Percentiles rank a stretch among this genome's conserved stretches.
These are phyloP conservation scores for Penicillium fimorum DNA, from an alignment of 495 filamentous ascomycete species.

Conservation along the genomic window DNA sequence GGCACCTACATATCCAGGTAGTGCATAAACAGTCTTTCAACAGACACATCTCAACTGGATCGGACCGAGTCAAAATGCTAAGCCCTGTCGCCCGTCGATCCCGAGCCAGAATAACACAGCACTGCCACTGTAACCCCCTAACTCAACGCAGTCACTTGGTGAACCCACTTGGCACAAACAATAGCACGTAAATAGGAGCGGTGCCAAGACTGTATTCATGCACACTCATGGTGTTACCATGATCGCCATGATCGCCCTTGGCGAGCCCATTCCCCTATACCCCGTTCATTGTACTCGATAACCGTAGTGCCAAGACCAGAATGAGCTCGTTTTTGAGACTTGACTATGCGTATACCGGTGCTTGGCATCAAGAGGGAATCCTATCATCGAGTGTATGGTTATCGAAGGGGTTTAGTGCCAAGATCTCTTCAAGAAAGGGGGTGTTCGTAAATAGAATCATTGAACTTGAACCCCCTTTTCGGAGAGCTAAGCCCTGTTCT, in stretches of 20 bases:
- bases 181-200: constrained; percentile 12
- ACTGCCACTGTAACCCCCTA: constrained; percentile 20
- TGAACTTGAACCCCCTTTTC: constrained; percentile 6
- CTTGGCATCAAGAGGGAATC: constrained; percentile 8
- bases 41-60: constrained; percentile 16
- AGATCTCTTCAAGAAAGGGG: constrained; percentile 3
- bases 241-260: constrained; percentile 35
- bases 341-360: constrained; percentile 2
- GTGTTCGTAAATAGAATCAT: background rate
- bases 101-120: constrained; percentile 10
- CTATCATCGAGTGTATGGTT: constrained; percentile 5
- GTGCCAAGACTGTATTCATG: constrained; percentile 22
- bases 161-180: constrained; percentile 24
- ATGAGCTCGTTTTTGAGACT: constrained; percentile 11
- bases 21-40: background rate
- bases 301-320: background rate
- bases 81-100: constrained; percentile 22
- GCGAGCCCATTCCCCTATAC: constrained; percentile 12
- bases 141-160: constrained; percentile 11
- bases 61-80: constrained; percentile 19
- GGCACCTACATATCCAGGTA: background rate
- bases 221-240: constrained; percentile 4
- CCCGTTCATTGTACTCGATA: constrained; percentile 13
- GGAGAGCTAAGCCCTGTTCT: background rate
- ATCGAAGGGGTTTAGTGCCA: constrained; percentile 3